Conservation (phyloP, 371 early-diverging fungal genomes). For the Rhizomucor pusillus region DNA sequence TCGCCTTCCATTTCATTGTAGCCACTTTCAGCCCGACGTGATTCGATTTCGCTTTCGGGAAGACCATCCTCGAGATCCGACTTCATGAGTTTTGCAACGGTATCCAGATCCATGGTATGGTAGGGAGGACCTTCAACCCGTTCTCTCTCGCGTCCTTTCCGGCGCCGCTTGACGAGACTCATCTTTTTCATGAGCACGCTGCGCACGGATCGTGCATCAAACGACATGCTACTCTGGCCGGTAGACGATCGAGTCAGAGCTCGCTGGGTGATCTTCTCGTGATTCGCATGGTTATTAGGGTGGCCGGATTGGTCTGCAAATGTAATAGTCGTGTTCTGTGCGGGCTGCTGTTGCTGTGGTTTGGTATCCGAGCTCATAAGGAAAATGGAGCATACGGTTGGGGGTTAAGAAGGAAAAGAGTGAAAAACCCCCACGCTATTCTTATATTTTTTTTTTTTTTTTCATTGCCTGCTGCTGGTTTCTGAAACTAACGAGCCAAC, state of each 20-base stretch:
- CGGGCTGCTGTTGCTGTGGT: too few species aligned
- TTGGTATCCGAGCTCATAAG: too few species aligned
- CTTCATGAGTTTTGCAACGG: slow-evolving; percentile 57
- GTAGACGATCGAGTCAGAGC: slow-evolving; percentile 34
- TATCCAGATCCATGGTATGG: slow-evolving; percentile 56
- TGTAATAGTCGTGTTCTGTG: slow-evolving; percentile 20
- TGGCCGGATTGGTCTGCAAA: slow-evolving; percentile 21
- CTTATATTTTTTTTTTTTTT: too few species aligned
- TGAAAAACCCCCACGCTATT: too few species aligned
- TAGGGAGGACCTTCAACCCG: slow-evolving; percentile 47
- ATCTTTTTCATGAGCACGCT: slow-evolving; percentile 42
- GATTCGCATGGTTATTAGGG: slow-evolving; percentile 6
- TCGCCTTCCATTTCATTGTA: slow-evolving; percentile 73
- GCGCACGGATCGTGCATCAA: slow-evolving; percentile 41
- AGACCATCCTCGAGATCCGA: slow-evolving; percentile 66
- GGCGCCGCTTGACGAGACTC: slow-evolving; percentile 34
- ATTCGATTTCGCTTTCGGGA: slow-evolving; percentile 42
- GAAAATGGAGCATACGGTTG: too few species aligned
- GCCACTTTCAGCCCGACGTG: slow-evolving; percentile 57
- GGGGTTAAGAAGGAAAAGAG: too few species aligned
- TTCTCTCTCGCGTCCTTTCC: slow-evolving; percentile 15
- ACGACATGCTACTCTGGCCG: slow-evolving; percentile 28
- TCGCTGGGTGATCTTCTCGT: slow-evolving; percentile 34
- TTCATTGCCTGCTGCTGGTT: too few species aligned
- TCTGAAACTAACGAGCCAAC: too few species aligned